phyloP scores from a whole-genome alignment of 169 alveolate genomes.

The Theileria orientalis region DNA sequence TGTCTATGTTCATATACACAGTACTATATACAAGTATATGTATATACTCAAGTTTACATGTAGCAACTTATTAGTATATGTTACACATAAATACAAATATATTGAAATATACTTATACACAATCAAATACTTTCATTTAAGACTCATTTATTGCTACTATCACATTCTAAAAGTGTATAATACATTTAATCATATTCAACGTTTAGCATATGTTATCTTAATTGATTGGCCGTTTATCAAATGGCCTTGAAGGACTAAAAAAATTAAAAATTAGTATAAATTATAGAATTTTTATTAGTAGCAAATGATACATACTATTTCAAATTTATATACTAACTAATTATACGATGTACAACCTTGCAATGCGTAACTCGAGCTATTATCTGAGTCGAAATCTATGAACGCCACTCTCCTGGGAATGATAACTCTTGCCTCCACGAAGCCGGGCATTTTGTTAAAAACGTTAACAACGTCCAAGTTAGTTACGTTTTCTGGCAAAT shows the following conservation, averaged over 20 bases:
- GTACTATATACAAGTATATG: no score
- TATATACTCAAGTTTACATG: no score
- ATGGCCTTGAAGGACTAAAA: conserved; percentile 32
- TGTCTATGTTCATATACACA: no score
- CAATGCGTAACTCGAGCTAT: conserved; percentile 76
- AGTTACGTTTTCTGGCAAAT: conserved; percentile 75
- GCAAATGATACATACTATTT: not conserved
- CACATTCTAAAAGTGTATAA: no score
- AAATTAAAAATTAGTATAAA: not conserved
- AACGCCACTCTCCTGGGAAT: conserved; percentile 78
- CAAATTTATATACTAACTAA: no score
- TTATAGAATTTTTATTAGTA: not conserved
- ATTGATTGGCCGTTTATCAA: conserved; percentile 11
- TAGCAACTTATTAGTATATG: no score
- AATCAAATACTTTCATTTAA: no score
- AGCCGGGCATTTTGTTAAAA: conserved; percentile 72
- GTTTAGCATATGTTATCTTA: conserved; percentile 42
- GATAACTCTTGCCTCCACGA: conserved; percentile 77
- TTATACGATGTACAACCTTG: conserved; percentile 21
- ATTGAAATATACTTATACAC: no score
- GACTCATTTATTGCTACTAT: no score
- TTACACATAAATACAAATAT: no score
- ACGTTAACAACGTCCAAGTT: conserved; percentile 62
- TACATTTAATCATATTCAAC: not conserved
- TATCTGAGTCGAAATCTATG: conserved; percentile 76